These are phyloP conservation scores for Torrubiella hemipterigena DNA, from an alignment of 2,329 filamentous ascomycete genomes.

Conservation along the genomic window DNA sequence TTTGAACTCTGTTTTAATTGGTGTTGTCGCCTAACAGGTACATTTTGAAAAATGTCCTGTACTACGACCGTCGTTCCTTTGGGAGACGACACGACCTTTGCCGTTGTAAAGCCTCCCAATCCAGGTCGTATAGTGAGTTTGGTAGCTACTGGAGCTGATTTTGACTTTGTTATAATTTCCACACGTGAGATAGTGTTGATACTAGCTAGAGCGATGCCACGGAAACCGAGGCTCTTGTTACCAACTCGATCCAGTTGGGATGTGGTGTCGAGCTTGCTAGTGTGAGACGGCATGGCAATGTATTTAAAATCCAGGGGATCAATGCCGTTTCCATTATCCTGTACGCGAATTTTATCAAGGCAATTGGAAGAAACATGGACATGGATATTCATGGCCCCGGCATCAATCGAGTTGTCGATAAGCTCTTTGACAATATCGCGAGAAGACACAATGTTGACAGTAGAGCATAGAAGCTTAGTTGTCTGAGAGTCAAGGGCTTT, in stretches of 20 bases:
- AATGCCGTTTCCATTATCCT: conserved; percentile 66
- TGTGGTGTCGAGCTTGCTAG: conserved; percentile 59
- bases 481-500: conserved; percentile 27
- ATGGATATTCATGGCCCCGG: conserved; percentile 53
- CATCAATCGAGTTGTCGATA: conserved; percentile 66
- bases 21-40: conserved; percentile 52
- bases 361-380: conserved; percentile 54
- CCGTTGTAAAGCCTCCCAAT: conserved; percentile 17
- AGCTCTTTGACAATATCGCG: conserved; percentile 61
- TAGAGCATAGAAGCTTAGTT: conserved; percentile 46
- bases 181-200: conserved; percentile 48
- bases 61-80: conserved; percentile 59
- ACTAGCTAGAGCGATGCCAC: conserved; percentile 62
- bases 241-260: conserved; percentile 47
- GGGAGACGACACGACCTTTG: conserved; percentile 34
- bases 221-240: conserved; percentile 57
- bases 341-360: conserved; percentile 56
- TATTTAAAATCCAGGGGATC: conserved; percentile 44
- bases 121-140: conserved; percentile 27
- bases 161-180: conserved; percentile 50
- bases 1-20: conserved; percentile 46
- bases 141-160: conserved; percentile 46
- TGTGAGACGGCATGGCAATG: conserved; percentile 56
- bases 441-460: conserved; percentile 47
- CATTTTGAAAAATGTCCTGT: conserved; percentile 41